These are phyloP conservation scores for Podospora fimiseda DNA, from an alignment of 495 filamentous ascomycete genomes.

Conservation along the genomic window DNA sequence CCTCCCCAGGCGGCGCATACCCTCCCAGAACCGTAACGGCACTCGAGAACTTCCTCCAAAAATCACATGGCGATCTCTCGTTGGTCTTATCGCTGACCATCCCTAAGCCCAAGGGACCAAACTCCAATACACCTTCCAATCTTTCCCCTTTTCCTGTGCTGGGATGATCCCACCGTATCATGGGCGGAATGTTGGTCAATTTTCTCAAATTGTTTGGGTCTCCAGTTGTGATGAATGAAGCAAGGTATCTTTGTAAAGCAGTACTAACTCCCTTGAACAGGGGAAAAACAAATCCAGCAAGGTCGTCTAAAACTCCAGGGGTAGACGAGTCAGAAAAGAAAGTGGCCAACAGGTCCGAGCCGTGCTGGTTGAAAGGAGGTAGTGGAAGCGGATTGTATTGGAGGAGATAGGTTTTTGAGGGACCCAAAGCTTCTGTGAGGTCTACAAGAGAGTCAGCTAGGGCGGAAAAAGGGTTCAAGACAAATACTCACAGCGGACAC, in stretches of 20 bases:
- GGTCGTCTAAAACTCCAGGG: constrained; percentile 27
- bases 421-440: constrained; percentile 29
- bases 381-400: neutral
- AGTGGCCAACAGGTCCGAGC: constrained; percentile 9
- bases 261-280: constrained; percentile 31
- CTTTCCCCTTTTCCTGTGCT: constrained; percentile 13
- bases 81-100: constrained; percentile 30
- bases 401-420: neutral
- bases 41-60: constrained; percentile 31
- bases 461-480: neutral
- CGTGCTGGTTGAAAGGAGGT: constrained; percentile 5
- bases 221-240: constrained; percentile 31
- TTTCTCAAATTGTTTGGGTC: constrained; percentile 34
- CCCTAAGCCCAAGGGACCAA: constrained; percentile 31
- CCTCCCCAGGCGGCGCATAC: constrained; percentile 27
- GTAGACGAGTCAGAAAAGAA: constrained; percentile 25
- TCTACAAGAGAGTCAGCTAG: constrained; percentile 6
- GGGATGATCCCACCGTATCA: constrained; percentile 31
- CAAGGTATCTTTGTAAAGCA: constrained; percentile 36
- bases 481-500: constrained; percentile 27
- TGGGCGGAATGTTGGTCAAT: constrained; percentile 29
- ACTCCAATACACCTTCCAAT: constrained; percentile 27
- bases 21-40: constrained; percentile 33
- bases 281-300: constrained; percentile 26
- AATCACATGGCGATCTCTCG: constrained; percentile 28